phyloP scores from a whole-genome alignment of 163 green algal species.

The Prototheca cutis region DNA sequence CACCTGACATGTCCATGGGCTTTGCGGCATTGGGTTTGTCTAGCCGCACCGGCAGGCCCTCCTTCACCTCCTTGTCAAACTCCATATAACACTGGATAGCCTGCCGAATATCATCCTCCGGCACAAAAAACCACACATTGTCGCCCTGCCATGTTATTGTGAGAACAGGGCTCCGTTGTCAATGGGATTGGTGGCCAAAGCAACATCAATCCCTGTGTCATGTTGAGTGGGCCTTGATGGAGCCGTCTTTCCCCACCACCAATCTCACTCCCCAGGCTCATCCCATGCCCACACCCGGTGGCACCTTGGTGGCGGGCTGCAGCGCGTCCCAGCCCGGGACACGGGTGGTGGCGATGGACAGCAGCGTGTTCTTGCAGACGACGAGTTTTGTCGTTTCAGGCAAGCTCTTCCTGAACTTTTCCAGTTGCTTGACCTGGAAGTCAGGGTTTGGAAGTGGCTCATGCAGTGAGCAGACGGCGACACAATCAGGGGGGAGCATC shows the following conservation, averaged over 20 bases:
- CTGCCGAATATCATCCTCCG: conserved; percentile 58
- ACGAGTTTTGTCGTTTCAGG: conserved; percentile 52
- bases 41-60: conserved; percentile 41
- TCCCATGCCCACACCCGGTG: not conserved
- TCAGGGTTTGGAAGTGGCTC: not conserved
- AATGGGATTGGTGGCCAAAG: not conserved
- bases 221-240: no score
- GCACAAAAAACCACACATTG: conserved; percentile 83
- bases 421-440: conserved; percentile 60
- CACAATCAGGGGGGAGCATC: not conserved
- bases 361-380: conserved; percentile 80
- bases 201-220: not conserved
- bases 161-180: not conserved
- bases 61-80: conserved; percentile 61
- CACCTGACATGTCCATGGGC: conserved; percentile 27
- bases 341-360: conserved; percentile 54
- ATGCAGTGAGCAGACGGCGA: not conserved
- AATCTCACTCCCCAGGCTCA: not conserved
- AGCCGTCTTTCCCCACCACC: no score
- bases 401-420: conserved; percentile 63
- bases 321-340: conserved; percentile 35
- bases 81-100: conserved; percentile 64
- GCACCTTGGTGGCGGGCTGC: conserved; percentile 22
- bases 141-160: conserved; percentile 41
- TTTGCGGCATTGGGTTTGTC: conserved; percentile 36